Conservation (phyloP, 2,329 filamentous ascomycete genomes). For the Cadophora sp. region DNA sequence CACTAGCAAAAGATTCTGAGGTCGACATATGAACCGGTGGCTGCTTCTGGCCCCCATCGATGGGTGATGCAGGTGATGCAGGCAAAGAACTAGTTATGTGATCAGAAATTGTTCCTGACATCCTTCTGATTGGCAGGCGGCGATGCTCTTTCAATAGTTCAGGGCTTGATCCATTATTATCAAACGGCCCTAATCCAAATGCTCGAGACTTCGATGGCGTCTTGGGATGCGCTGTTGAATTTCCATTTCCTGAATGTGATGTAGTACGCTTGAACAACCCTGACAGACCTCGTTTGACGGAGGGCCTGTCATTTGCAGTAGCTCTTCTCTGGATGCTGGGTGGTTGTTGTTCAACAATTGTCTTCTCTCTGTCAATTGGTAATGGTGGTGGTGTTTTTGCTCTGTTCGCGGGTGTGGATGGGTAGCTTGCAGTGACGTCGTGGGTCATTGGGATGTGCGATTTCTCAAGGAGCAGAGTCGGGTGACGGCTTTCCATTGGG, state of each 20-base stretch:
- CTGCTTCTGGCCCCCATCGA: slow-evolving; percentile 41
- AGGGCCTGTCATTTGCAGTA: slow-evolving; percentile 14
- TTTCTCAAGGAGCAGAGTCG: slow-evolving; percentile 48
- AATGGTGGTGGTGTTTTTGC: background rate
- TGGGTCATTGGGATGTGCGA: background rate
- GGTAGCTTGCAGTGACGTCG: background rate
- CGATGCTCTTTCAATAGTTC: slow-evolving; percentile 31
- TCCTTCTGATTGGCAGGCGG: slow-evolving; percentile 29
- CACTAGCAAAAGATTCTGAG: slow-evolving; percentile 45
- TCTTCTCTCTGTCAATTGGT: background rate
- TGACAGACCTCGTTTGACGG: slow-evolving; percentile 15
- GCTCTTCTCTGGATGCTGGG: background rate
- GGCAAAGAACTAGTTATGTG: slow-evolving; percentile 37
- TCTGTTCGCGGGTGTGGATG: background rate
- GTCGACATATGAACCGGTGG: slow-evolving; percentile 12
- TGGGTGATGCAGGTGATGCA: slow-evolving; percentile 55
- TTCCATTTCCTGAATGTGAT: background rate
- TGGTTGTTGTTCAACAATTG: background rate
- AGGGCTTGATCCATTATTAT: slow-evolving; percentile 32
- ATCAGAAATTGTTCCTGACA: slow-evolving; percentile 37
- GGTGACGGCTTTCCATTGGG: slow-evolving; percentile 63
- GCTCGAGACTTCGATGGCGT: slow-evolving; percentile 20
- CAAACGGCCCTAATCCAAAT: slow-evolving; percentile 9
- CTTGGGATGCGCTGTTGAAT: background rate
- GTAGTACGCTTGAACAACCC: slow-evolving; percentile 14